Evolutionary conservation across 129 eudicot species (phyloP).

Genomic region (Logfia minima): DNA sequence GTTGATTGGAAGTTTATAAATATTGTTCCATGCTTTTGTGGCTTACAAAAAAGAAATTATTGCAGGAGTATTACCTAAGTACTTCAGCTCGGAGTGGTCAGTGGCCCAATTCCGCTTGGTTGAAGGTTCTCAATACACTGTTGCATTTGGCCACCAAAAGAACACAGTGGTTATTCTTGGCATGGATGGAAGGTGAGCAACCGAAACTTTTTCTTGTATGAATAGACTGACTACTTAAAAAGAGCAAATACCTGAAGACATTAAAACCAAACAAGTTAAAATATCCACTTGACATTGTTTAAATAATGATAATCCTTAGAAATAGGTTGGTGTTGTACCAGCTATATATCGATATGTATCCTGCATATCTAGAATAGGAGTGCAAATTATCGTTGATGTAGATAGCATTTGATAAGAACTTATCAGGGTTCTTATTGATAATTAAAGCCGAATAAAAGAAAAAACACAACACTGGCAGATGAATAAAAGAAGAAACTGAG

Average conservation of each 20-base stretch:
- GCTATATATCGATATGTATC: neutral
- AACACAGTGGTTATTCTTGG: constrained; percentile 78
- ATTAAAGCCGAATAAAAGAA: neutral
- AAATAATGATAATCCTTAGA: neutral
- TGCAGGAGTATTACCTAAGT: constrained; percentile 90
- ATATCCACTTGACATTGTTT: neutral
- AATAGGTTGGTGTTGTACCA: neutral
- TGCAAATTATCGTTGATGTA: neutral
- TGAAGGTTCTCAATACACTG: constrained; percentile 73
- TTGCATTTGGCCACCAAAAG: constrained; percentile 87
- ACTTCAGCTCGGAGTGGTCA: constrained; percentile 96
- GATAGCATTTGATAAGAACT: neutral
- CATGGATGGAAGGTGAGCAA: constrained; percentile 92
- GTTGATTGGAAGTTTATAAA: constrained; percentile 11
- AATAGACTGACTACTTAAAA: neutral
- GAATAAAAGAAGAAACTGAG: no score
- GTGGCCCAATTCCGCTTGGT: constrained; percentile 85
- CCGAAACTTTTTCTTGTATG: neutral
- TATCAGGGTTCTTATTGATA: neutral
- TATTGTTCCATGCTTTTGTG: constrained; percentile 9
- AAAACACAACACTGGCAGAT: neutral
- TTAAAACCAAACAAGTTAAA: neutral
- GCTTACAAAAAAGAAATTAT: neutral
- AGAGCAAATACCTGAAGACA: neutral
- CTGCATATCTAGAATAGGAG: neutral